These are phyloP conservation scores for Penicillium sp. DNA, from an alignment of 2,329 filamentous ascomycete species.

Conservation along the genomic window DNA sequence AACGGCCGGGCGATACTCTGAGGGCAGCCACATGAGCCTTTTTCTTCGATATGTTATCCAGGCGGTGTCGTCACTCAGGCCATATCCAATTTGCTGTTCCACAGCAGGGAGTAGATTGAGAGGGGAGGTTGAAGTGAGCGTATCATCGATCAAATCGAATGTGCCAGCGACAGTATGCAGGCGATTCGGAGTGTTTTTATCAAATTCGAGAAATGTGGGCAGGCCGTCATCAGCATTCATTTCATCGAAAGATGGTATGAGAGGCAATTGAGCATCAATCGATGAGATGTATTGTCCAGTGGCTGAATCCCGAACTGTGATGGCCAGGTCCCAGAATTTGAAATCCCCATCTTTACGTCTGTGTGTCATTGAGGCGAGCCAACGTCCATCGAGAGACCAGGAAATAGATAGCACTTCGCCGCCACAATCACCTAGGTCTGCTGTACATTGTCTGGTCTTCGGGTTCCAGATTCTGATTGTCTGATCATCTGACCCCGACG, in stretches of 20 bases:
- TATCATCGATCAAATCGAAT: background rate
- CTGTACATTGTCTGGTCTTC: background rate
- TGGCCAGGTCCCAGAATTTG: background rate
- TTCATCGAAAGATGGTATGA: too few relatives aligned
- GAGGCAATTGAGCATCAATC: background rate
- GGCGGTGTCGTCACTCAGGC: background rate
- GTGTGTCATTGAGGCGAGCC: background rate
- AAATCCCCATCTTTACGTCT: background rate
- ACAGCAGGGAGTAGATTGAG: background rate
- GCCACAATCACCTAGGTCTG: background rate
- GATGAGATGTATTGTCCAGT: background rate
- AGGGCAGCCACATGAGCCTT: background rate
- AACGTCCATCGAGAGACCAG: background rate
- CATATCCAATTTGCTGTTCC: background rate
- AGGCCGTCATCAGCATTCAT: too few relatives aligned
- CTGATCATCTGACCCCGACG: background rate
- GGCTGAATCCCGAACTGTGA: background rate
- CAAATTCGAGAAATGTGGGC: background rate
- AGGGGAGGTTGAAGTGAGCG: background rate
- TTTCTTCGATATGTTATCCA: background rate
- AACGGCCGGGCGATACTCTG: background rate
- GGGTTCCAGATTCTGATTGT: background rate
- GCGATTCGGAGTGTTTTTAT: background rate
- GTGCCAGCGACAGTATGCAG: background rate
- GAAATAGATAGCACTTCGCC: background rate